Evolutionary conservation across 2,329 filamentous ascomycete species (phyloP), one percentile per base, ranked within the genome.

Genomic region (Hypocreales sp.): DNA sequence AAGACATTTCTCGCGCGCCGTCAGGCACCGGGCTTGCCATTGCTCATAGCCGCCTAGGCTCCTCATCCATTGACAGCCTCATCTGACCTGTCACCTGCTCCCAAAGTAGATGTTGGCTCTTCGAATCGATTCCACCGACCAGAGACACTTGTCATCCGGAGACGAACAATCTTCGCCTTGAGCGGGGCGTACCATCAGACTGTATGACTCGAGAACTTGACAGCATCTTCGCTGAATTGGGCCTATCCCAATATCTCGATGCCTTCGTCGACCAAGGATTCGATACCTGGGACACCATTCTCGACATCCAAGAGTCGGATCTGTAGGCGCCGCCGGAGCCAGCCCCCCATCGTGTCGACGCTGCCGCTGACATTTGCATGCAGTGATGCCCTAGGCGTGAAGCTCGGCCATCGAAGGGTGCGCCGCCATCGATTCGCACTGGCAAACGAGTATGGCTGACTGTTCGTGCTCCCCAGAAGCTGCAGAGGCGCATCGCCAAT

Each of bases 271-370:
- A 80, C 28, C 79, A 87, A 51, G 81, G 81, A 4, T 90, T 90
- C 48, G 81, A 90, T 49, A 72, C 74, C 8, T 87, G 81, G 81
- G 78, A 83, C 19, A 84, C 76, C 1, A 74, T 87, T 30, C 60
- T 84, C 27, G 80, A 87, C 45, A 84, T 90, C 29, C 83, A 80
- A 34, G 81, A 87, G 51, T 79, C 78, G 15, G 81, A 90, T 44
- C 61, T 90, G 77, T 83, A 52, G 48, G 73, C 55, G 9, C n/a
- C n/a, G n/a, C n/a, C n/a, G 19, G 5, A 15, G 19, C n/a, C 22
- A 13, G 9, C 10, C 16, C 8, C 11, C 5, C 11, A 13, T 9
- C 5, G 3, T 16, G 7, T 20, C 13, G 11, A 24, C 5, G 22
- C 20, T 22, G 22, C 24, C 21, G 28, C 41, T 48, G 28, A 50